Evolutionary conservation across 257 asterid species (phyloP), one percentile per base, ranked within the genome.

Genomic region (Solanum pimpinellifolium): DNA sequence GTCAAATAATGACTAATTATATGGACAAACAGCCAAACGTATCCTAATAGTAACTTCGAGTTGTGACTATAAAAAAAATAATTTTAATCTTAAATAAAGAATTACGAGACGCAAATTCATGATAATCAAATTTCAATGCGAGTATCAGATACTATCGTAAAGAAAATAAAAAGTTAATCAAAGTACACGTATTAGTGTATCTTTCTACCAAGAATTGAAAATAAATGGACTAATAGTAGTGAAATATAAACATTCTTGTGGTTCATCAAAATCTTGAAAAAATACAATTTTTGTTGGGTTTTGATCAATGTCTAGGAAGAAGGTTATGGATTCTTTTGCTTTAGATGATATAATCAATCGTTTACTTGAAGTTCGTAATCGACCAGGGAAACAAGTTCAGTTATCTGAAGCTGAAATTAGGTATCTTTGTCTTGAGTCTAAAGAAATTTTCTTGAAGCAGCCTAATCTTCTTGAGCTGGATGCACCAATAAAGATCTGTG

Each of bases 391-490:
- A 88, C 99, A 95, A 87, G 98, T 93, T 37, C 95, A 92, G 94
- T 94, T 96, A 25, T 96, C 99, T 0, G 99, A 96, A 87, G 76
- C 96, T 7, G 99, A 95, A 88, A 96, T 96, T 88, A 94, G 92
- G 62, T 93, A 92, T 66, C 98, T 96, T 47, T 96, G 99, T 89
- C 62, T 92, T 75, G 93, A 90, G 88, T 90, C 99, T 0, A 94
- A 85, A 84, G 96, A 94, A 84, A 93, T 96, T 88, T 93, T 96
- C 90, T 41, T 96, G 91, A 89, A 88, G 16, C 98, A 95, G 89
- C 98, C 98, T 49, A 96, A 95, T 93, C 99, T 95, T 75, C 98
- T 96, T 77, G 98, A 96, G 88, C 95, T 96, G n/a, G 97, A 94
- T 76, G 98, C 99, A 20, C 99, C 99, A 52, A 93, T 96, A 90